Base-by-base conservation (phyloP, 345 rosid species). In the Gossypium turneri region DNA sequence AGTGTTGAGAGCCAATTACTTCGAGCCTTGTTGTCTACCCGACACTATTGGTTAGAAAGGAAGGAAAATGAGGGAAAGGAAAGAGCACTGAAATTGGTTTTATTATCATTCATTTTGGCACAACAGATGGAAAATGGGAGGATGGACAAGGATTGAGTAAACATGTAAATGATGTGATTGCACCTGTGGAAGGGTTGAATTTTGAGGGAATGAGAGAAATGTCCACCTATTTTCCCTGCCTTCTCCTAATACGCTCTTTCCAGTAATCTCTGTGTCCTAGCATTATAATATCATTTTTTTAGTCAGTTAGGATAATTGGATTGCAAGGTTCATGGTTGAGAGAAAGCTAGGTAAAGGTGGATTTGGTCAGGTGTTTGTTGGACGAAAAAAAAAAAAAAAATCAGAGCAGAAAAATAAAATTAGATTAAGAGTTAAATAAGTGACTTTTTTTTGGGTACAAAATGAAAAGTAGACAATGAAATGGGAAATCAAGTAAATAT, bases 321-420 rank as follows among this genome's bases (percentile, higher is more conserved):
- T 29, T 50, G 20, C 53, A 79, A 96, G 99, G 98, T 93, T 50
- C 97, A 92, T 83, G 90, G 80, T 96, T 29, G 98, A 90, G 74
- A 88, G 88, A 58, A 96, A 89, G 86, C 78, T 93, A 63, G 98
- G 99, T 51, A 96, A 92, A 76, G 99, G 98, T 85, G 97, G 99
- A 68, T 96, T 96, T 80, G 98, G 99, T 67, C 99, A 93, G 86
- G 99, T 96, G 12, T 96, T 93, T 83, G 92, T 96, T 69, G 98
- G 99, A 58, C 89, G 98, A 64, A 22, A 22, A 5, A 29, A 29
- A 29, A 29, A 29, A 3, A 3, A 29, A 29, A 27, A 29, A 29
- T 3, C 0, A 29, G 34, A 3, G 34, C 4, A 29, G 4, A 29
- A 29, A 27, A 29, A 25, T 2, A 34, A 34, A 34, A 34, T 34